Base-by-base conservation (phyloP, 2,329 filamentous ascomycete species). In the Pestalotiopsis fici region DNA sequence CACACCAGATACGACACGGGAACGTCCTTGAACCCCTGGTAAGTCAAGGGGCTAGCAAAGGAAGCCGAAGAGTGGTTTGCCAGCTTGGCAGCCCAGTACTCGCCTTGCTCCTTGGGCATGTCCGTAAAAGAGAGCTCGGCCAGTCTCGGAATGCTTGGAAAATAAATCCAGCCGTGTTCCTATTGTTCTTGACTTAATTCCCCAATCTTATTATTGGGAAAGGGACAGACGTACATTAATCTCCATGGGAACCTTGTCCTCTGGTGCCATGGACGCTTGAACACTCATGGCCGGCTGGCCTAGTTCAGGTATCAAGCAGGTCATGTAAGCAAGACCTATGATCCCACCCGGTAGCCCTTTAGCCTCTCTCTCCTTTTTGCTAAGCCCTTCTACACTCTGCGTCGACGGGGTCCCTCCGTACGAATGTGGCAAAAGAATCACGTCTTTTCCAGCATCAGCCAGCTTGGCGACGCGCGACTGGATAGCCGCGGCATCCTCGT, bases 11-110 rank as follows among this genome's bases (percentile, higher is more conserved):
- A 84, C 1, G 78, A 82, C 2, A 79, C 78, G 0, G 78, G 78
- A 1, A 82, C 72, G 43, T 83, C 75, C 65, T 78, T 79, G 68
- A 82, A 83, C 0, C 80, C 81, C 2, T 77, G 67, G 69, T 83
- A 74, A 1, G 78, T 81, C 54, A 83, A 68, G 3, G 72, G 69
- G 23, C 73, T 74, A 0, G 57, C 65, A 68, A 83, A 83, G 57
- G 74, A 76, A 12, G 72, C 66, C 9, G 73, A 69, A 0, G 78
- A 81, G 60, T 84, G 82, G 13, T 39, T 54, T 7, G 66, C 43
- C 21, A 74, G 66, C 35, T 27, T 66, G 1, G 21, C 7, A 4
- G 67, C 57, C 56, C 31, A 68, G 1, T 3, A 27, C 18, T 56
- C 35, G 5, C 59, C 75, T 66, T 78, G 71, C 3, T 76, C 71